Base-by-base conservation (phyloP, 768 basidiomycete species). In the Russula ochroleuca region DNA sequence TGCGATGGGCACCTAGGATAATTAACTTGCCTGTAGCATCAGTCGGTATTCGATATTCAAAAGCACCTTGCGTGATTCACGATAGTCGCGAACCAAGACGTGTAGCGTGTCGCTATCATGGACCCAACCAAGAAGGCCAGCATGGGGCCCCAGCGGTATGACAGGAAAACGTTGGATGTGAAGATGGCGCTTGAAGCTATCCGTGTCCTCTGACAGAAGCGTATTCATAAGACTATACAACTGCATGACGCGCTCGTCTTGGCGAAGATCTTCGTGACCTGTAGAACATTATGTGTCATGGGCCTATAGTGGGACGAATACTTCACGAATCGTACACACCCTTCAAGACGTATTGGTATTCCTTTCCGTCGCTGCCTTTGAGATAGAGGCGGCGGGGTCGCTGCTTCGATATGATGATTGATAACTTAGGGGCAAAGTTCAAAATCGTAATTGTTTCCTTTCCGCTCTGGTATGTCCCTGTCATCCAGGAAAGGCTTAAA, bases 221-320 rank as follows among this genome's bases (percentile, higher is more conserved):
- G 93, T 96, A 75, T 99, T 99, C 70, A 98, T 90, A 52, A 99
- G 85, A 63, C 97, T 90, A 75, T 98, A 98, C 21, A 98, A 82
- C 74, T 99, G 97, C 96, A 98, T 98, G 61, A 98, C 97, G 66
- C 97, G 85, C 71, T 99, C 97, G 72, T 99, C 97, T 75, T 98
- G 97, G 45, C 97, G 94, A 56, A 99, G 80, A 78, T 99, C 97
- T 77, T 99, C 97, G 74, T 99, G 97, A 9, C 97, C 94, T 95
- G 66, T 13, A 51, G 33, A 11, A 23, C 10, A 28, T 25, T 31
- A 6, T 14, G 41, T 25, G 35, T 49, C 45, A 43, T 23, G 37
- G 19, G 38, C 38, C 53, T 47, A 40, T 21, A 31, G 50, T 21
- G 21, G 45, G 45, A 13, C 21, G n/a, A 13, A 19, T 17, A 59